A percentile compares a stretch with the other conserved stretches of the same genome.
These are phyloP conservation scores for Garcileccinum viscosum DNA, from an alignment of 1,284 basidiomycete genomes.

Conservation along the genomic window DNA sequence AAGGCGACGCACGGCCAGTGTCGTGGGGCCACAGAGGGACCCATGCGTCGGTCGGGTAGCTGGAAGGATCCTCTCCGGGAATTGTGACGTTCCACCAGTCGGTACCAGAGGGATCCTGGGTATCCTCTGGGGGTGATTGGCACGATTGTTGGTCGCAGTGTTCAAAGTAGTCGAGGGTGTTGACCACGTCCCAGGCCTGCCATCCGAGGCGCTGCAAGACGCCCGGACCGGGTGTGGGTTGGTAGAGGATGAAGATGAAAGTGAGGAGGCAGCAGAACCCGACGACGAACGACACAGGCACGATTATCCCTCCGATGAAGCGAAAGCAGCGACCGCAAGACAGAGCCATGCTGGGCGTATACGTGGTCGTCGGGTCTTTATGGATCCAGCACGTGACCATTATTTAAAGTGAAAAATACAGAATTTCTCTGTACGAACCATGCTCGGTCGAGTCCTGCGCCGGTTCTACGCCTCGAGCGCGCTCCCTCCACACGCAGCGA, in stretches of 20 bases:
- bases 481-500: slow-evolving; percentile 52
- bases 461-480: slow-evolving; percentile 54
- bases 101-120: slow-evolving; percentile 43
- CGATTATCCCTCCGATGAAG: slow-evolving; percentile 53
- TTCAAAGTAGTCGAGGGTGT: slow-evolving; percentile 13
- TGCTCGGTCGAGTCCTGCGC: slow-evolving; percentile 38
- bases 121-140: background rate
- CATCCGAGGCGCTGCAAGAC: slow-evolving; percentile 79
- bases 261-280: slow-evolving; percentile 74
- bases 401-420: too few species aligned
- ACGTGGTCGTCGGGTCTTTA: too few species aligned
- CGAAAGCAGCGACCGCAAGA: slow-evolving; percentile 45
- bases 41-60: slow-evolving; percentile 84
- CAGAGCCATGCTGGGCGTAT: slow-evolving; percentile 27
- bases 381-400: too few species aligned
- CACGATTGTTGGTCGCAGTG: background rate
- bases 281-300: slow-evolving; percentile 65
- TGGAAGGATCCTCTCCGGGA: slow-evolving; percentile 51
- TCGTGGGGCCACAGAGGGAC: slow-evolving; percentile 80
- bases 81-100: slow-evolving; percentile 77
- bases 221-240: slow-evolving; percentile 76
- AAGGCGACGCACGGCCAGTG: slow-evolving; percentile 70
- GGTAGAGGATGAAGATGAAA: slow-evolving; percentile 78
- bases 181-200: slow-evolving; percentile 86
- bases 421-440: too few species aligned